Base-by-base conservation (phyloP, 1,284 basidiomycete species). In the Dichomitus squalens region DNA sequence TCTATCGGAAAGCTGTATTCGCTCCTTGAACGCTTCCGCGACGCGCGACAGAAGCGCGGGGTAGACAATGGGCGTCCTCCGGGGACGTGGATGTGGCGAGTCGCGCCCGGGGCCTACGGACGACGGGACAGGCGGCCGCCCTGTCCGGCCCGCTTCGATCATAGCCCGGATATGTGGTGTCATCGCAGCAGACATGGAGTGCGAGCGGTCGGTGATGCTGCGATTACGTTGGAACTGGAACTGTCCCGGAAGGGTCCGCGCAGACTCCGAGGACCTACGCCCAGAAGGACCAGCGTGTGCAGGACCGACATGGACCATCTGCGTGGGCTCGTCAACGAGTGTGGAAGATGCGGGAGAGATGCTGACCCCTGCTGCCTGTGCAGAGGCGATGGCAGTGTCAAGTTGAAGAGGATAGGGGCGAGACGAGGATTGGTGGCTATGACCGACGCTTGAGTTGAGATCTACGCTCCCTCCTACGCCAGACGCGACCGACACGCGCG, bases 31-130 rank as follows among this genome's bases (percentile, higher is more conserved):
- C 2, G 95, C 93, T 61, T 94, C 92, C 1, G 96, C 95, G 9
- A 99, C 95, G 52, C 89, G 89, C 29, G 96, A 98, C 5, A 99
- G 83, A 18, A 99, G 79, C 2, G 97, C 96, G 7, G 97, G 96
- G 74, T 98, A 97, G 49, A 98, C 89, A 43, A 92, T 80, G 11
- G 92, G 90, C n/a, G 86, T 80, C 64, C 83, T 82, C 52, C 75
- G 75, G 52, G 63, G 59, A 18, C 64, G 68, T 60, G 60, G 73
- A 64, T 61, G 61, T 66, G 83, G 83, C 3, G 84, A 84, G 55
- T 79, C 75, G 31, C 84, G 79, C 47, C 79, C 76, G 33, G 76
- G 77, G 34, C 76, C 54, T 21, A 29, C 29, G 18, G 43, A 47
- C 55, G 73, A 64, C 55, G 75, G 73, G 52, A 76, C 64, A 49